phyloP scores from a whole-genome alignment of 2,329 filamentous ascomycete species.

The Aspergillus sp. region DNA sequence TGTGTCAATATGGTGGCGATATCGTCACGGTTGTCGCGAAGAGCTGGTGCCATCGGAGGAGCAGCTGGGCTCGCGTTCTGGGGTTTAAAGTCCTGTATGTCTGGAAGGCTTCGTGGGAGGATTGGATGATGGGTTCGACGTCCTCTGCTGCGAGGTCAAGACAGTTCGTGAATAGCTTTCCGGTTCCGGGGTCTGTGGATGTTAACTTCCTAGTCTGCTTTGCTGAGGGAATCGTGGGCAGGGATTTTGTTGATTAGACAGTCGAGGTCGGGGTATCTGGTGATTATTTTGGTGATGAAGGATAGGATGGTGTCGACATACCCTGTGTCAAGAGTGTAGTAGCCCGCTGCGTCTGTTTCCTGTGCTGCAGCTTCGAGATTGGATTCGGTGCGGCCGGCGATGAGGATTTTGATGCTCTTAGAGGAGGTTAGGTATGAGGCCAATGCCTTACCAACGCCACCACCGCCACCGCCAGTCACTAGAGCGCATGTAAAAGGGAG shows the following conservation, averaged over 20 bases:
- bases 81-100: slow-evolving; percentile 55
- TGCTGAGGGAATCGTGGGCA: slow-evolving; percentile 31
- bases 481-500: slow-evolving; percentile 46
- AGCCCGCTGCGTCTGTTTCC: slow-evolving; percentile 42
- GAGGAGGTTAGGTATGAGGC: slow-evolving; percentile 15
- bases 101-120: slow-evolving; percentile 57
- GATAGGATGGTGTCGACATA: slow-evolving; percentile 30
- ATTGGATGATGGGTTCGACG: slow-evolving; percentile 54
- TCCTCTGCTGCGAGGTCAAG: slow-evolving; percentile 49
- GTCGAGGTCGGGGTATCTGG: slow-evolving; percentile 50
- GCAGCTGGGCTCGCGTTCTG: slow-evolving; percentile 53
- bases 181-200: slow-evolving; percentile 50
- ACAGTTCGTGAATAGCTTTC: slow-evolving; percentile 45
- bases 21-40: slow-evolving; percentile 56
- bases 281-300: slow-evolving; percentile 42
- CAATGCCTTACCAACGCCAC: slow-evolving; percentile 19
- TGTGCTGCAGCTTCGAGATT: slow-evolving; percentile 35
- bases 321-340: slow-evolving; percentile 50
- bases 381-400: slow-evolving; percentile 41
- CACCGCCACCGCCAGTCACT: slow-evolving; percentile 21
- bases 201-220: slow-evolving; percentile 52
- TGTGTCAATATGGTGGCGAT: slow-evolving; percentile 57
- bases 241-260: slow-evolving; percentile 41
- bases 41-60: slow-evolving; percentile 59
- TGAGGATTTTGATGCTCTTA: slow-evolving; percentile 19